phyloP scores from a whole-genome alignment of 2,329 filamentous ascomycete genomes.

The Fragosphaeria purpurea region DNA sequence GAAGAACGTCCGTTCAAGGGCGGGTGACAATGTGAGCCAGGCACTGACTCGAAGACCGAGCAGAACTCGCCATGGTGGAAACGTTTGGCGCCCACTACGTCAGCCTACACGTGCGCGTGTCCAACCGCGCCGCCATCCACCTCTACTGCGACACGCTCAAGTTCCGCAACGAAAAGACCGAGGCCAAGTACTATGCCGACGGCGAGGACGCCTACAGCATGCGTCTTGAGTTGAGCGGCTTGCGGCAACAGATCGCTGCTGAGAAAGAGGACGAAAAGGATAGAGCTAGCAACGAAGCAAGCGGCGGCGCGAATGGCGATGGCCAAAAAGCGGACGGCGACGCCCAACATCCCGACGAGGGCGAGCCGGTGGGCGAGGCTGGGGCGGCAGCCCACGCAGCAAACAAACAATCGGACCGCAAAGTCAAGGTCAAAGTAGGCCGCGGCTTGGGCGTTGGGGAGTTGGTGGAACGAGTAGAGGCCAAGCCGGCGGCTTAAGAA shows the following conservation, averaged over 20 bases:
- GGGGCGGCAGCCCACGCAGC: conserved; percentile 33
- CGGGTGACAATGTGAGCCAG: too few relatives aligned
- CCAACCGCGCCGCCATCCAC: conserved; percentile 81
- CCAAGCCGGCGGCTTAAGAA: conserved; percentile 26
- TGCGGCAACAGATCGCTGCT: conserved; percentile 39
- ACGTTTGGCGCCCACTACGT: conserved; percentile 87
- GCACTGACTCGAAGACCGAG: too few relatives aligned
- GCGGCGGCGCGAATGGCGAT: conserved; percentile 2
- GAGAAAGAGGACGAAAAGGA: conserved; percentile 26
- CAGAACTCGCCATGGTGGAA: conserved; percentile 94
- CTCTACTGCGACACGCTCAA: conserved; percentile 88
- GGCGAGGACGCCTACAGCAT: conserved; percentile 94
- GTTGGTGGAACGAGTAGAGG: conserved; percentile 62
- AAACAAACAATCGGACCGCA: conserved; percentile 40
- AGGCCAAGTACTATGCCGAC: conserved; percentile 91
- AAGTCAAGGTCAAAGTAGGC: conserved; percentile 79
- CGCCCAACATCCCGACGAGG: conserved; percentile 46
- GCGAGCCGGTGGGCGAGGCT: conserved; percentile 58
- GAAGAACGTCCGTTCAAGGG: too few relatives aligned
- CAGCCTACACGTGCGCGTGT: conserved; percentile 88
- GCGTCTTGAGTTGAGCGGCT: conserved; percentile 68
- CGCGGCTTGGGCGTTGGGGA: conserved; percentile 68
- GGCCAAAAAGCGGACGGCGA: conserved; percentile 8
- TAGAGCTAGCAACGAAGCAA: too few relatives aligned
- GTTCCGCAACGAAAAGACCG: conserved; percentile 78